Conservation (phyloP, 106 monocot species). For the Apostasia shenzhenica region DNA sequence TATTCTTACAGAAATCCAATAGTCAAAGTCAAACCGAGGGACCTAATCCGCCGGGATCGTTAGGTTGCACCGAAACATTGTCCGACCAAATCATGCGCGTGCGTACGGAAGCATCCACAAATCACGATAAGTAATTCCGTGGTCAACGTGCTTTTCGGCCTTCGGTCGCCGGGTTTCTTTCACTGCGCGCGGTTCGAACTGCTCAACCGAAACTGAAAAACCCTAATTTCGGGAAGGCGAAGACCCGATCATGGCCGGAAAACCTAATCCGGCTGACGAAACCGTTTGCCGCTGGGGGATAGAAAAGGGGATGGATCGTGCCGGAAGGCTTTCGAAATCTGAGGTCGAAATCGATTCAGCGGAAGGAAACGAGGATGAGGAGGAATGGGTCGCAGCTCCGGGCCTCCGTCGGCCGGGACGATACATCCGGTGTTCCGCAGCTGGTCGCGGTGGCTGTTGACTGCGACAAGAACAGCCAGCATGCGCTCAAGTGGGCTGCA, state of each 20-base stretch:
- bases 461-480: constrained; percentile 51
- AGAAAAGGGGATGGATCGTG: not conserved
- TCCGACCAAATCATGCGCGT: no score
- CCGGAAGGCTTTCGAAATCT: not conserved
- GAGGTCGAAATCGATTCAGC: not conserved
- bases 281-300: not conserved
- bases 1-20: no score
- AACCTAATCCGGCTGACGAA: not conserved
- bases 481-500: constrained; percentile 72
- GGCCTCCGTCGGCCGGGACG: not conserved
- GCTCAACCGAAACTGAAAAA: not conserved
- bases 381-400: not conserved
- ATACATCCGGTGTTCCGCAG: not conserved
- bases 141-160: no score
- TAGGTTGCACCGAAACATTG: no score
- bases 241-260: constrained; percentile 4
- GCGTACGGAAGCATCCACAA: no score
- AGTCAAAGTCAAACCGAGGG: no score
- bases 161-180: no score
- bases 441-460: constrained; percentile 56
- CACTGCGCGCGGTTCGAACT: no score
- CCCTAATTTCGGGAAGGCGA: constrained; percentile 2
- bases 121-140: no score
- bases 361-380: not conserved
- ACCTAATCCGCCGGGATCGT: no score